Evolutionary conservation across 1,139 yeast species (phyloP).

Genomic region (Kodamaea derodonti): DNA sequence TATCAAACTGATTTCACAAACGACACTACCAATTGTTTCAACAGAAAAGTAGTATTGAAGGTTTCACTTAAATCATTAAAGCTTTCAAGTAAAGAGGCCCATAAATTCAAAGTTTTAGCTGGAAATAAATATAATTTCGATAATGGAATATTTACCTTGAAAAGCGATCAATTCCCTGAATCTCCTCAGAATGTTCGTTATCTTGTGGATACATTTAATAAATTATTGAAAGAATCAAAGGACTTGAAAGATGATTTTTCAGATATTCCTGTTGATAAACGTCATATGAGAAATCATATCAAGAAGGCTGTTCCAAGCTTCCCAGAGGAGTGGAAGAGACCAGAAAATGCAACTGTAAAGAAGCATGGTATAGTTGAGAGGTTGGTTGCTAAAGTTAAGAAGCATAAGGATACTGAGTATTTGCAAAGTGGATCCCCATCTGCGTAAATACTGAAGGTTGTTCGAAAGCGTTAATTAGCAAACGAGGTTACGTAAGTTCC

Average conservation of each 20-base stretch:
- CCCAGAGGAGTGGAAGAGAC: constrained; percentile 86
- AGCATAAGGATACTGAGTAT: constrained; percentile 31
- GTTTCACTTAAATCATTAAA: constrained; percentile 54
- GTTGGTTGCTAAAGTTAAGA: constrained; percentile 33
- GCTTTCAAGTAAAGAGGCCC: constrained; percentile 51
- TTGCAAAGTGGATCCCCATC: constrained; percentile 20
- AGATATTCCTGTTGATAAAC: constrained; percentile 78
- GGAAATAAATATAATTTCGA: constrained; percentile 72
- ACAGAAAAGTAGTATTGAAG: constrained; percentile 62
- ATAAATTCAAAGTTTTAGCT: constrained; percentile 75
- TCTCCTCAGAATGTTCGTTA: constrained; percentile 84
- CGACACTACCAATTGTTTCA: constrained; percentile 57
- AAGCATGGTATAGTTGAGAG: constrained; percentile 30
- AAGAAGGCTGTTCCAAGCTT: constrained; percentile 40
- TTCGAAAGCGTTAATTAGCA: too few species aligned
- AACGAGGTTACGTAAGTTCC: too few species aligned
- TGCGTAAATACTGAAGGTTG: too few species aligned
- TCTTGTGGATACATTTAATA: constrained; percentile 60
- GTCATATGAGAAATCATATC: constrained; percentile 56
- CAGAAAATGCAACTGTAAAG: constrained; percentile 56
- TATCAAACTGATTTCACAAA: constrained; percentile 75
- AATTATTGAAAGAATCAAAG: constrained; percentile 62
- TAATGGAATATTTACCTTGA: constrained; percentile 57
- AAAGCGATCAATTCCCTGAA: constrained; percentile 61
- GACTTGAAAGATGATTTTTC: constrained; percentile 57